Conservation (phyloP, 768 basidiomycete species). For the Tubosaeta sp. region DNA sequence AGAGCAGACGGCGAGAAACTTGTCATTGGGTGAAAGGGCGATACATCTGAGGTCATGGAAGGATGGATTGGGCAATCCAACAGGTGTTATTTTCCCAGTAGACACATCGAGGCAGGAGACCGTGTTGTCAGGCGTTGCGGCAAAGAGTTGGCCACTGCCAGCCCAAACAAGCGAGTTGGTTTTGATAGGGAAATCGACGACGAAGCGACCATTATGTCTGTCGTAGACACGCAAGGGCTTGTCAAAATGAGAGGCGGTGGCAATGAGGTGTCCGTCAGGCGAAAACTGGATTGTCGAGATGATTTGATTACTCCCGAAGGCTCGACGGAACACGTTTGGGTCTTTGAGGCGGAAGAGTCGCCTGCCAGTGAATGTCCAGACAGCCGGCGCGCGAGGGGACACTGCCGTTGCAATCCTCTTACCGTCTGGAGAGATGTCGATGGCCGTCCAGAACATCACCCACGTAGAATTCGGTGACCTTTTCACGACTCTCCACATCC, state of each 20-base stretch:
- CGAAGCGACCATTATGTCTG: background rate
- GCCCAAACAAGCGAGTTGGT: background rate
- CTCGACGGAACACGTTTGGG: too few species aligned
- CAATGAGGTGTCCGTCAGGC: background rate
- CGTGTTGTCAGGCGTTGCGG: background rate
- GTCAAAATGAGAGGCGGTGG: background rate
- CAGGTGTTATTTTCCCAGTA: background rate
- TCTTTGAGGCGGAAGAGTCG: background rate
- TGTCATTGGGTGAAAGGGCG: background rate
- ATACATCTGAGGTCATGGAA: background rate
- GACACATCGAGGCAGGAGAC: background rate
- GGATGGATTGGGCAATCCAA: background rate
- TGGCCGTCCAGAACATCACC: too few species aligned
- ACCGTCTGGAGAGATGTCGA: too few species aligned
- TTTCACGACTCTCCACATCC: background rate
- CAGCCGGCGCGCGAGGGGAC: background rate
- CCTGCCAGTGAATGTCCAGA: background rate
- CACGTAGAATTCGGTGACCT: background rate
- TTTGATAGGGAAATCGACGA: background rate
- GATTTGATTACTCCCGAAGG: too few species aligned
- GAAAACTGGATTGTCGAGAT: background rate
- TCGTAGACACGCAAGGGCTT: background rate
- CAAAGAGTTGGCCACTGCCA: background rate
- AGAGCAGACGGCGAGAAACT: conserved; percentile 1
- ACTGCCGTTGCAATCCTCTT: too few species aligned